Conservation (phyloP, 2,329 filamentous ascomycete species). For the Fusarium verrucosum region DNA sequence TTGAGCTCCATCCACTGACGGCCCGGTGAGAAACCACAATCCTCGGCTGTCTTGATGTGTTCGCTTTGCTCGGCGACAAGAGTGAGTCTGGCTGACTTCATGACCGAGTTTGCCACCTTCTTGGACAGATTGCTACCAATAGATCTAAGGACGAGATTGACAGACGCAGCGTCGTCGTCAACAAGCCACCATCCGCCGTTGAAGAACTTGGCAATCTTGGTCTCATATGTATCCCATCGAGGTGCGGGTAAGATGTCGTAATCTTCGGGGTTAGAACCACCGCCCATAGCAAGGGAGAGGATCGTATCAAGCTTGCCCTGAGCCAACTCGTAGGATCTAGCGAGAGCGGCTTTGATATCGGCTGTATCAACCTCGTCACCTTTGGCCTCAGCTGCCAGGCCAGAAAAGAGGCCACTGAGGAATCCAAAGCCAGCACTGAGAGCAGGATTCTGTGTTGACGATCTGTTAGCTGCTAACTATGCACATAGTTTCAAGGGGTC, state of each 20-base stretch:
- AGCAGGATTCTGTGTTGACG: not conserved
- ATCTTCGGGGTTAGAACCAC: not conserved
- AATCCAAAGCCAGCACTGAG: conserved; percentile 8
- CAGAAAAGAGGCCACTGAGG: not conserved
- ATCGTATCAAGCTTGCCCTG: not conserved
- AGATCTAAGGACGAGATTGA: conserved; percentile 12
- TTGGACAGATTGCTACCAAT: conserved; percentile 28
- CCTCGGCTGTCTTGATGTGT: not conserved
- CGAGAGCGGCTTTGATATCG: not conserved
- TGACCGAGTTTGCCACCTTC: conserved; percentile 30
- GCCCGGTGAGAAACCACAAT: conserved; percentile 11
- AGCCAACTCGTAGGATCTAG: conserved; percentile 4
- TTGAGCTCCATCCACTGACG: conserved; percentile 29
- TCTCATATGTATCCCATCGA: conserved; percentile 16
- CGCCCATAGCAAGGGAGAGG: conserved; percentile 6
- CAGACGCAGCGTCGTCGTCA: conserved; percentile 23
- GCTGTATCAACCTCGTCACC: conserved; percentile 3
- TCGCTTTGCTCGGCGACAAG: conserved; percentile 26
- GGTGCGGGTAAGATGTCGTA: conserved; percentile 16
- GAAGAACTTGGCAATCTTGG: conserved; percentile 30
- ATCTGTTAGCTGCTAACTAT: not conserved
- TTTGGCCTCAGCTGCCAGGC: not conserved
- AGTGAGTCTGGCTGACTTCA: conserved; percentile 18
- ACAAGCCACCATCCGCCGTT: conserved; percentile 27
- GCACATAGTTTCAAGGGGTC: not conserved